Percentiles rank a stretch among this genome's conserved stretches.
Conservation (phyloP, 106 monocot species). For the Dendrobium huoshanense region DNA sequence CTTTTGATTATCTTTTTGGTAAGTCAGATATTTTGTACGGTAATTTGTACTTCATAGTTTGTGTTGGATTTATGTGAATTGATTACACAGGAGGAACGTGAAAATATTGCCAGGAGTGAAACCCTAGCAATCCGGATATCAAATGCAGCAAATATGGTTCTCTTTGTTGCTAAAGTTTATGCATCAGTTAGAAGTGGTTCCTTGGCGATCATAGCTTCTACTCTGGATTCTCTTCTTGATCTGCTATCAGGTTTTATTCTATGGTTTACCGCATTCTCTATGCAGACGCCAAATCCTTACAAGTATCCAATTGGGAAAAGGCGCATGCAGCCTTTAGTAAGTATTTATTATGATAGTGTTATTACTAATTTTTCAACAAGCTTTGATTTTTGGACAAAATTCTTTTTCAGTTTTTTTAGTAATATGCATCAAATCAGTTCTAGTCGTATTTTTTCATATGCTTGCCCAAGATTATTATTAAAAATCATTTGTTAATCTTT, state of each 20-base stretch:
- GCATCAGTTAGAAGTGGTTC: conserved; percentile 90
- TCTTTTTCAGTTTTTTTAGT: too few species aligned
- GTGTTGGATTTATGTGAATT: conserved; percentile 1
- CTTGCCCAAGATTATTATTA: too few species aligned
- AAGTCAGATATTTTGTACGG: too few species aligned
- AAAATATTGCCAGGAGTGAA: conserved; percentile 71
- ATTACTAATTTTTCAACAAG: not conserved
- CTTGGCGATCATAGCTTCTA: conserved; percentile 91
- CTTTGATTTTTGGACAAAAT: too few species aligned
- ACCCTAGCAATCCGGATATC: conserved; percentile 73
- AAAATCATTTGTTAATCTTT: too few species aligned
- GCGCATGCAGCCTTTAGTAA: conserved; percentile 96
- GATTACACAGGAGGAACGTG: conserved; percentile 69
- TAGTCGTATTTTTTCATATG: too few species aligned
- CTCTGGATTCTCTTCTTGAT: conserved; percentile 97
- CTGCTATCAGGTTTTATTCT: conserved; percentile 92
- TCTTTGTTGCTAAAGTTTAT: conserved; percentile 96
- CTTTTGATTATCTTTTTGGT: not conserved
- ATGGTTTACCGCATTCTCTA: conserved; percentile 95
- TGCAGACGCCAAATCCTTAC: conserved; percentile 92
- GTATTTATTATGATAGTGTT: not conserved
- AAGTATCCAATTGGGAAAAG: conserved; percentile 94
- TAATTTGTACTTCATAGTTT: not conserved
- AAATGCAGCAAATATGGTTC: conserved; percentile 78
- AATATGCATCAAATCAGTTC: too few species aligned